Percentiles rank a stretch among this genome's conserved stretches.
These are phyloP conservation scores for Acanthamoeba lenticulata DNA, from an alignment of 208 protist species.

Conservation along the genomic window DNA sequence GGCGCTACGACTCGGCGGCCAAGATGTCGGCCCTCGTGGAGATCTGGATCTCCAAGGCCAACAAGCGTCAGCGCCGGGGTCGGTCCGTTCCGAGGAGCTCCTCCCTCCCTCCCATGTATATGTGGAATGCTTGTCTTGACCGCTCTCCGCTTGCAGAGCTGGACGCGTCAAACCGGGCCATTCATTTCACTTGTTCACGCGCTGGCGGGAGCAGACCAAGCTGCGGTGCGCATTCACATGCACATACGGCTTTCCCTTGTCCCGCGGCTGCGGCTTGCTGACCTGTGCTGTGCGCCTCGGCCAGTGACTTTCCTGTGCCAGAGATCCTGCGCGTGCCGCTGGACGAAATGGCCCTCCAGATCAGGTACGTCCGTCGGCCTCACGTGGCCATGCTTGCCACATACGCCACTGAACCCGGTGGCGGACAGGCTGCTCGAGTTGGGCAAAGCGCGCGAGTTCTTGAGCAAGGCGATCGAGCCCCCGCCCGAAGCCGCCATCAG, in stretches of 20 bases:
- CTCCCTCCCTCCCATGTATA: background rate
- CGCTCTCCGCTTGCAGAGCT: constrained; percentile 84
- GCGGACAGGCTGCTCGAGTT: constrained; percentile 50
- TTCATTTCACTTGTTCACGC: constrained; percentile 95
- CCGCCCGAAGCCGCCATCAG: constrained; percentile 71
- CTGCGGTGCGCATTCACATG: too few relatives aligned
- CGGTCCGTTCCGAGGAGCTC: constrained; percentile 77
- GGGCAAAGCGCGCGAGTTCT: constrained; percentile 67
- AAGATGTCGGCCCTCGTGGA: constrained; percentile 83
- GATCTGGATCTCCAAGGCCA: constrained; percentile 93
- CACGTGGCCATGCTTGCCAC: too few relatives aligned
- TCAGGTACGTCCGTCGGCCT: constrained; percentile 81
- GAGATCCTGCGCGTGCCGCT: constrained; percentile 96
- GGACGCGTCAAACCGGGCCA: constrained; percentile 95
- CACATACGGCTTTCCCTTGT: too few relatives aligned
- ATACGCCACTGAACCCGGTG: too few relatives aligned
- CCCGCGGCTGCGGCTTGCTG: too few relatives aligned
- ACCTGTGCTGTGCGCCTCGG: too few relatives aligned
- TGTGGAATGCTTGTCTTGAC: background rate
- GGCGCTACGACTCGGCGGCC: constrained; percentile 88
- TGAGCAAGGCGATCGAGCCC: constrained; percentile 76
- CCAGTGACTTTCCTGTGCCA: constrained; percentile 88
- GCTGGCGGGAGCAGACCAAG: constrained; percentile 18
- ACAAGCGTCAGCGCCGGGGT: constrained; percentile 93
- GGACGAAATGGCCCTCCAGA: constrained; percentile 95